These are phyloP conservation scores for Syzygium malaccense DNA, from an alignment of 441 rosid species.

Conservation along the genomic window DNA sequence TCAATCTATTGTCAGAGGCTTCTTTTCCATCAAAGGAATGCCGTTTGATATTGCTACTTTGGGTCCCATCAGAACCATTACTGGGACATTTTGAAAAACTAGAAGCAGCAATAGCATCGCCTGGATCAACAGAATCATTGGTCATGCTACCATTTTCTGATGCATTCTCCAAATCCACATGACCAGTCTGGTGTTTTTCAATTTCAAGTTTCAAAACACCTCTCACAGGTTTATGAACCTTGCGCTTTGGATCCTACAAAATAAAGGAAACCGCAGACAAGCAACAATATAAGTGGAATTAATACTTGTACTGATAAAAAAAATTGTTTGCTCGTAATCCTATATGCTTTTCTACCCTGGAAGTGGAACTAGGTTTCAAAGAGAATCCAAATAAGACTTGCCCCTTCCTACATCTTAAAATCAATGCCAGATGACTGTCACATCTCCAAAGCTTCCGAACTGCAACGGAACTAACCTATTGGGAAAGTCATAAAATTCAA, in stretches of 20 bases:
- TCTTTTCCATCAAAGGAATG: slow-evolving; percentile 53
- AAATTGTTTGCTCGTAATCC: not conserved
- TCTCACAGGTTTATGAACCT: slow-evolving; percentile 95
- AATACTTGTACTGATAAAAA: not conserved
- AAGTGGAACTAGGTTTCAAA: not conserved
- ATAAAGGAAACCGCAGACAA: slow-evolving; percentile 16
- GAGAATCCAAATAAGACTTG: not conserved
- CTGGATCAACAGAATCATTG: slow-evolving; percentile 76
- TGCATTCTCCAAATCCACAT: slow-evolving; percentile 65
- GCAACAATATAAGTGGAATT: slow-evolving; percentile 1
- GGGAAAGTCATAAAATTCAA: not conserved
- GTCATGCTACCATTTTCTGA: slow-evolving; percentile 90
- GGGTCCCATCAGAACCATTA: slow-evolving; percentile 66
- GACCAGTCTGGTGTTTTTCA: slow-evolving; percentile 82
- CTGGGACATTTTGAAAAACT: slow-evolving; percentile 58
- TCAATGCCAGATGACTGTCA: not conserved
- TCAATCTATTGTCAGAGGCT: slow-evolving; percentile 52
- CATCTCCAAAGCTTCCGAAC: not conserved
- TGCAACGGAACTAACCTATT: not conserved
- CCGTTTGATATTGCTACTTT: slow-evolving; percentile 53
- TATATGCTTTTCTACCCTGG: not conserved
- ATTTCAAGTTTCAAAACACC: slow-evolving; percentile 90
- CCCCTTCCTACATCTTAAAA: not conserved
- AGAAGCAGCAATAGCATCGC: slow-evolving; percentile 49
- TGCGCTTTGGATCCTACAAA: slow-evolving; percentile 85